These are phyloP conservation scores for Styphnolobium japonicum DNA, from an alignment of 306 rosid species.

Conservation along the genomic window DNA sequence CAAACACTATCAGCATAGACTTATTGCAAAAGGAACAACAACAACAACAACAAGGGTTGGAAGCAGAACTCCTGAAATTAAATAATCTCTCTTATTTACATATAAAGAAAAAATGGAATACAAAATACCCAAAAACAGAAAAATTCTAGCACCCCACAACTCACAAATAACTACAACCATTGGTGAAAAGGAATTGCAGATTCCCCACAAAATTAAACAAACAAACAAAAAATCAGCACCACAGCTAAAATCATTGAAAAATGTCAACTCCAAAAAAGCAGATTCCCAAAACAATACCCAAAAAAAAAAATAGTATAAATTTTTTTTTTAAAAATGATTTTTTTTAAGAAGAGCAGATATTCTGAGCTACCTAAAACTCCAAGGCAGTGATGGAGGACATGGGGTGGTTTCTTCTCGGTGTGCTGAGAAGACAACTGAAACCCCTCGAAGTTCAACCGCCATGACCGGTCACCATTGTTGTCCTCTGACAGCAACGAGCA, in stretches of 20 bases:
- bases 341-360: too few species aligned
- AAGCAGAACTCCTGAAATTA: too few species aligned
- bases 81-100: too few species aligned
- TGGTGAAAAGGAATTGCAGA: conserved; percentile 24
- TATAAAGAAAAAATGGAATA: neutral
- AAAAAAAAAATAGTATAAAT: too few species aligned
- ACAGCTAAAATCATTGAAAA: neutral
- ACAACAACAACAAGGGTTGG: too few species aligned
- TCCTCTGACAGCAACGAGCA: conserved; percentile 45
- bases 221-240: neutral
- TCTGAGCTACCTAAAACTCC: conserved; percentile 88
- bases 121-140: neutral
- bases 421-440: conserved; percentile 51
- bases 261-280: neutral
- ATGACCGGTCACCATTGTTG: conserved; percentile 61
- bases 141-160: neutral
- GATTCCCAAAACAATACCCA: neutral
- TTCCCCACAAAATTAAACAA: conserved; percentile 7
- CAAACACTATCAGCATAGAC: neutral
- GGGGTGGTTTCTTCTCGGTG: conserved; percentile 59
- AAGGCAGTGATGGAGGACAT: conserved; percentile 70
- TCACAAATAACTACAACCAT: conserved; percentile 28
- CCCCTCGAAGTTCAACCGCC: conserved; percentile 86
- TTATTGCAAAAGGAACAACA: neutral
- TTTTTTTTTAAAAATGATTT: too few species aligned